phyloP scores from a whole-genome alignment of 1,284 basidiomycete genomes.

The Heterobasidion occidentale region DNA sequence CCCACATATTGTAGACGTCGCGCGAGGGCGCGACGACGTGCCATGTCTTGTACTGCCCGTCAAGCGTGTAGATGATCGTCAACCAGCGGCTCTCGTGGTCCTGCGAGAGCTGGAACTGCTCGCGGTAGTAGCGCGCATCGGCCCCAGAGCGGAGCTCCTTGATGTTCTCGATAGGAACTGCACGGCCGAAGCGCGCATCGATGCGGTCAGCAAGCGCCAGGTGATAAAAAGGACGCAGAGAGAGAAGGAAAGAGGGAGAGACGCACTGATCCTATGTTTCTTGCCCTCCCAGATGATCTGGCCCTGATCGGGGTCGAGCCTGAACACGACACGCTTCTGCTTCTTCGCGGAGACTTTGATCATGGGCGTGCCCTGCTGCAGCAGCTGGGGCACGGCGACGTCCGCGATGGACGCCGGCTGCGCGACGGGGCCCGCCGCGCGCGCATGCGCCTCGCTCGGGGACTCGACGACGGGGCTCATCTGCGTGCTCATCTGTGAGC shows the following conservation, averaged over 20 bases:
- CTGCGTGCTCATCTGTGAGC: slow-evolving; percentile 14
- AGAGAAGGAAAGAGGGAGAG: background rate
- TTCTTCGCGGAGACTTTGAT: slow-evolving; percentile 86
- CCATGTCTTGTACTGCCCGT: slow-evolving; percentile 83
- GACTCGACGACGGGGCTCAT: background rate
- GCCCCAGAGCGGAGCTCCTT: slow-evolving; percentile 83
- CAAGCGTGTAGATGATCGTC: slow-evolving; percentile 71
- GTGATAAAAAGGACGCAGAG: background rate
- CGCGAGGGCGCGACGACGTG: slow-evolving; percentile 78
- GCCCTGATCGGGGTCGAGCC: slow-evolving; percentile 73
- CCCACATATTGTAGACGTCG: slow-evolving; percentile 66
- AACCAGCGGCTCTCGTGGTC: slow-evolving; percentile 67
- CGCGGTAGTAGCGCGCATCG: slow-evolving; percentile 72
- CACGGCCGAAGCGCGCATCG: background rate
- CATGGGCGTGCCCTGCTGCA: slow-evolving; percentile 67
- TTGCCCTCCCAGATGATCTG: slow-evolving; percentile 83
- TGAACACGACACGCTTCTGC: slow-evolving; percentile 69
- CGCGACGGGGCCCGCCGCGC: slow-evolving; percentile 2
- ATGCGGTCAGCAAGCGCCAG: background rate
- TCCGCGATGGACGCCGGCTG: slow-evolving; percentile 22
- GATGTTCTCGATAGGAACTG: slow-evolving; percentile 87
- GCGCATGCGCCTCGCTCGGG: background rate
- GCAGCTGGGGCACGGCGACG: slow-evolving; percentile 37
- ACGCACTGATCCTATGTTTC: slow-evolving; percentile 68
- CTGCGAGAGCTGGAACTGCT: slow-evolving; percentile 62